phyloP scores from a whole-genome alignment of 306 rosid genomes.

The Trifolium pratense region DNA sequence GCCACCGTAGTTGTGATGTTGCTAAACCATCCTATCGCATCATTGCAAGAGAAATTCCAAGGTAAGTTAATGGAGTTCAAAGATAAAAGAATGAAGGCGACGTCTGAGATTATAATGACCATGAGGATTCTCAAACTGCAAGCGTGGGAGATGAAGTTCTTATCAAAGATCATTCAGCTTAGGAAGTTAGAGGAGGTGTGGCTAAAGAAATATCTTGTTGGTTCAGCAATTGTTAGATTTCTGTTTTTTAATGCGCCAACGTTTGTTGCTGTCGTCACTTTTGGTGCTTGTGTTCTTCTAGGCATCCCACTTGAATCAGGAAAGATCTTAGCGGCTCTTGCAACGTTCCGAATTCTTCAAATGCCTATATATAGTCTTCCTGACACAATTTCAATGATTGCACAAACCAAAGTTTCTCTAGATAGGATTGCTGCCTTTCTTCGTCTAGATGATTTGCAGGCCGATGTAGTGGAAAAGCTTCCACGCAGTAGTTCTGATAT shows the following conservation, averaged over 20 bases:
- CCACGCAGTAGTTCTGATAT: conserved; percentile 66
- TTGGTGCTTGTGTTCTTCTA: conserved; percentile 68
- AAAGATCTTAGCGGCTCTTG: conserved; percentile 86
- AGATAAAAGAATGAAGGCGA: conserved; percentile 82
- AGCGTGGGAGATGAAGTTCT: conserved; percentile 94
- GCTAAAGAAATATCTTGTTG: conserved; percentile 63
- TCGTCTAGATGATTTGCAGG: conserved; percentile 67
- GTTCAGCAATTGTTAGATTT: conserved; percentile 53
- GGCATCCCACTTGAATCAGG: conserved; percentile 91
- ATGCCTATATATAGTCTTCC: conserved; percentile 72
- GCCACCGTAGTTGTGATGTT: conserved; percentile 72
- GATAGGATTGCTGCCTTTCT: conserved; percentile 81
- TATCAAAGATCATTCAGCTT: conserved; percentile 60
- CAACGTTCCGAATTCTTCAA: conserved; percentile 83
- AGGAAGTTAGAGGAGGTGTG: conserved; percentile 71
- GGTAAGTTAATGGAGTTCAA: conserved; percentile 80
- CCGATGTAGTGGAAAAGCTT: conserved; percentile 64
- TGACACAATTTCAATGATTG: conserved; percentile 71
- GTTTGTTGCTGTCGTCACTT: conserved; percentile 75
- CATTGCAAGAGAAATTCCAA: conserved; percentile 70
- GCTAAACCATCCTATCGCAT: conserved; percentile 69
- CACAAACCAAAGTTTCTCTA: conserved; percentile 82
- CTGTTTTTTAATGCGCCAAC: conserved; percentile 77
- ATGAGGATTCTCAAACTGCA: conserved; percentile 90
- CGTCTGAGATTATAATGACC: conserved; percentile 74